Evolutionary conservation across 108 stramenopile genomes (phyloP), one percentile per base, ranked within the genome.

Genomic region (Fistulifera pelliculosa): DNA sequence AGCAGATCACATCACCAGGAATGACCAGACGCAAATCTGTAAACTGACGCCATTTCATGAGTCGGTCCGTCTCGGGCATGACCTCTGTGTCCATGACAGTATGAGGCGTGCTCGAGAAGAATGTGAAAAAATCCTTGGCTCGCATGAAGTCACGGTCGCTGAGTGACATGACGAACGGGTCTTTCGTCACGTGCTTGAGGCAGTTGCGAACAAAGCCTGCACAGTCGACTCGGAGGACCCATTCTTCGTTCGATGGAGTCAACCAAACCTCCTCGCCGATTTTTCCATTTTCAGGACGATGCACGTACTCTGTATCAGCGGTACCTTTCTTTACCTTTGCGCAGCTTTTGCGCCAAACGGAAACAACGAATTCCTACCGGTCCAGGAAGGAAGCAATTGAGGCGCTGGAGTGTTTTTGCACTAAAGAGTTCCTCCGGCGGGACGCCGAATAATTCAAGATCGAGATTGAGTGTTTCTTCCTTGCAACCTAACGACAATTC

Each of bases 141-240:
- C 66, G 57, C 66, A 67, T 67, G 28, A 55, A 67, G 45, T 60
- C 58, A 19, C 66, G 66, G 54, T 67, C 66, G 21, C 66, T 67
- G 17, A 43, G 40, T 14, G 59, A 28, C 58, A 65, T 41, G 11
- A 65, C 57, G 28, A 56, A 65, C 26, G 51, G 41, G 17, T 54
- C 38, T 25, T 55, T 55, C 22, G 61, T 62, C 28, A 62, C 58
- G 24, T 62, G 61, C 43, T 54, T 52, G 25, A 58, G 49, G 31
- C 31, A 14, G 52, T 17, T 52, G 15, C 42, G 47, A 15, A 67
- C 59, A 54, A 67, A 67, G 16, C 66, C 66, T 1, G 59, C 66
- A 60, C 66, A 67, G 28, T 67, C 66, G 8, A 67, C 66, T 25
- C 60, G 28, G 41, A 67, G 17, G 12, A 49, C 47, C 59, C 56